phyloP scores from a whole-genome alignment of 768 basidiomycete genomes.

The Suillus fuscotomentosus region DNA sequence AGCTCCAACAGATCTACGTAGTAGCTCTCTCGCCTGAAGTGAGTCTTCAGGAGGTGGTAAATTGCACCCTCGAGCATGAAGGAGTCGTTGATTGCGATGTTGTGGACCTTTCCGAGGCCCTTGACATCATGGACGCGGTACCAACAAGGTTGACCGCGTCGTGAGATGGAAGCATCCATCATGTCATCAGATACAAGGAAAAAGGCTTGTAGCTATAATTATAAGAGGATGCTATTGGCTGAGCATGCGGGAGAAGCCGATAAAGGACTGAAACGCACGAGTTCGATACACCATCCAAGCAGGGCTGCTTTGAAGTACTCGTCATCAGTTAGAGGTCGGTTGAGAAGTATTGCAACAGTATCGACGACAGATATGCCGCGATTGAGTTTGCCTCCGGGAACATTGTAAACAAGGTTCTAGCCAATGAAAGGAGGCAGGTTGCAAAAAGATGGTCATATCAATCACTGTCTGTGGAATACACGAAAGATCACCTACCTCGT shows the following conservation, averaged over 20 bases:
- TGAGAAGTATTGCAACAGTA: constrained; percentile 85
- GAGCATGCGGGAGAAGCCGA: background rate
- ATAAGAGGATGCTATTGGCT: background rate
- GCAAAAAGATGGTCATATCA: background rate
- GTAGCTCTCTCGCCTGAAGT: constrained; percentile 78
- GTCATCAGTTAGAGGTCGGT: constrained; percentile 63
- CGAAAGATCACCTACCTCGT: constrained; percentile 51
- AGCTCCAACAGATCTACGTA: constrained; percentile 90
- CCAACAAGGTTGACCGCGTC: constrained; percentile 95
- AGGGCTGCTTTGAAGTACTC: constrained; percentile 89
- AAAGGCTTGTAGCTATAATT: constrained; percentile 84
- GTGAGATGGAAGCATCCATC: constrained; percentile 94
- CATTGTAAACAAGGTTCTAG: constrained; percentile 89
- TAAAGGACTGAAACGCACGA: constrained; percentile 53
- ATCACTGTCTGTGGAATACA: background rate
- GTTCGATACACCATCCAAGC: constrained; percentile 94
- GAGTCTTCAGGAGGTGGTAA: constrained; percentile 83
- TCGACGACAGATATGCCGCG: constrained; percentile 96
- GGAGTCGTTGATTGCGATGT: constrained; percentile 92
- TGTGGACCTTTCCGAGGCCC: constrained; percentile 19
- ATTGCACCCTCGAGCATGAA: constrained; percentile 97
- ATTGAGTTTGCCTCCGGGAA: constrained; percentile 96
- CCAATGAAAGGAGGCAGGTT: background rate
- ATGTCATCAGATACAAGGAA: constrained; percentile 98
- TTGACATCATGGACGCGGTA: constrained; percentile 63